phyloP scores from a whole-genome alignment of 2,329 filamentous ascomycete species.

The Aaosphaeria arxii region DNA sequence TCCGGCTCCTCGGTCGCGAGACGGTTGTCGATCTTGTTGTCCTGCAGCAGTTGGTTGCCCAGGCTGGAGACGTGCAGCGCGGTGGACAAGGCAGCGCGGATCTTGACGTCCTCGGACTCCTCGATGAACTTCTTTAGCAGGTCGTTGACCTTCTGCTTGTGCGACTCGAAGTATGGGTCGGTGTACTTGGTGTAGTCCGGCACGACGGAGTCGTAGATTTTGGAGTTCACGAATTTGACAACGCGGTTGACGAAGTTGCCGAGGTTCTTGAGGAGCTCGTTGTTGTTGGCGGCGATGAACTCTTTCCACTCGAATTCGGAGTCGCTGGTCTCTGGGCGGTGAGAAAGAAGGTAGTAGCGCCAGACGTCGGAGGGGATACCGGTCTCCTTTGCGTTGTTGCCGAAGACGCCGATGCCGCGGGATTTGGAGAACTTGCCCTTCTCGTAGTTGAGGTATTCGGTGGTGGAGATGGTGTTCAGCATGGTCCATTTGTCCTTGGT shows the following conservation, averaged over 20 bases:
- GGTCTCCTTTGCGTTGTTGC: slow-evolving; percentile 82
- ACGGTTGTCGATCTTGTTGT: slow-evolving; percentile 58
- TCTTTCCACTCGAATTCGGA: slow-evolving; percentile 87
- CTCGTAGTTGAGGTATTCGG: slow-evolving; percentile 60
- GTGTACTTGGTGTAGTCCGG: slow-evolving; percentile 62
- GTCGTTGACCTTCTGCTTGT: slow-evolving; percentile 62
- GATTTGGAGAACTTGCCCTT: slow-evolving; percentile 83
- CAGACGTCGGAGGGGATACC: slow-evolving; percentile 85
- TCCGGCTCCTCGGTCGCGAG: slow-evolving; percentile 59
- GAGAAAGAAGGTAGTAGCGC: slow-evolving; percentile 85
- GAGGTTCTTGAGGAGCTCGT: slow-evolving; percentile 74
- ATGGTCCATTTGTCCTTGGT: slow-evolving; percentile 85
- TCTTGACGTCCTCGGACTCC: slow-evolving; percentile 68
- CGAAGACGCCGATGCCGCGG: slow-evolving; percentile 84
- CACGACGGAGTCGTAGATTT: slow-evolving; percentile 65
- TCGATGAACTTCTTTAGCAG: slow-evolving; percentile 65
- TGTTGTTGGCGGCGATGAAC: slow-evolving; percentile 84
- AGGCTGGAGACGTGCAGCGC: slow-evolving; percentile 64
- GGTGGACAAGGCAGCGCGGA: slow-evolving; percentile 64
- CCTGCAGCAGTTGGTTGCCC: slow-evolving; percentile 59
- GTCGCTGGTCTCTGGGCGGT: slow-evolving; percentile 80
- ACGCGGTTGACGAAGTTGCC: slow-evolving; percentile 59
- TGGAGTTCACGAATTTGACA: slow-evolving; percentile 69
- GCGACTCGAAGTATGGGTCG: slow-evolving; percentile 38
- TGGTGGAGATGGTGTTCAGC: slow-evolving; percentile 83